Evolutionary conservation across 2,329 filamentous ascomycete species (phyloP), one percentile per base, ranked within the genome.

Genomic region (Epicoccum sorghinum): DNA sequence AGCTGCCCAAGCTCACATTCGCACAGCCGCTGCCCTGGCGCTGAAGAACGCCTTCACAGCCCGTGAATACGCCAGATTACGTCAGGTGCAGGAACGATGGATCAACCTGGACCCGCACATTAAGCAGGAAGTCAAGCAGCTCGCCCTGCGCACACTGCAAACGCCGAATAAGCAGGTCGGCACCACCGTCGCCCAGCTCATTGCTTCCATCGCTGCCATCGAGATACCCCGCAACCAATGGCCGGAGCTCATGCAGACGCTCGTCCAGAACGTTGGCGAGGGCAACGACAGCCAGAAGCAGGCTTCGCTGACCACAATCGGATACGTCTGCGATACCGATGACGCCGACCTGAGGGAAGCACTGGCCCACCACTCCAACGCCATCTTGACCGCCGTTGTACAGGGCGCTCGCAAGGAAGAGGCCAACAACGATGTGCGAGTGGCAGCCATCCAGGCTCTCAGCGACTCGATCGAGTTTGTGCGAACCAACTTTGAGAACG

Each of bases 21-120:
- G 95, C 83, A 89, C 91, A 67, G 93, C 95, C 66, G 95, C 95
- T 69, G 95, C 93, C 86, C 86, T 99, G 68, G 93, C 95, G 67
- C 83, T 99, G 72, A 99, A 99, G 82, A 99, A 99, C 83, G 90
- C 95, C 70, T 98, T 99, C 81, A 91, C 91, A 72, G 90, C 93
- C 71, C 89, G 95, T 82, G 95, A 99, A 78, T 88, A 88, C 71
- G 81, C 86, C 70, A 89, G 92, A 73, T 87, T 96, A 79, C 89
- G 90, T 73, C 90, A 96, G 75, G 86, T 98, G 54, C 95, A 98
- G 80, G 84, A 87, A 72, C 92, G 96, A 88, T 99, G 95, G 95
- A 82, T 95, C 59, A 86, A 88, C 75, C 87, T 93, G 64, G 89
- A 91, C 70, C 82, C 86, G 65, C 86, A 89, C 57, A 90, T 92